Percentiles rank a stretch among this genome's conserved stretches.
Conservation (phyloP, 2,329 filamentous ascomycete species). For the Calonectria multiphialidica region DNA sequence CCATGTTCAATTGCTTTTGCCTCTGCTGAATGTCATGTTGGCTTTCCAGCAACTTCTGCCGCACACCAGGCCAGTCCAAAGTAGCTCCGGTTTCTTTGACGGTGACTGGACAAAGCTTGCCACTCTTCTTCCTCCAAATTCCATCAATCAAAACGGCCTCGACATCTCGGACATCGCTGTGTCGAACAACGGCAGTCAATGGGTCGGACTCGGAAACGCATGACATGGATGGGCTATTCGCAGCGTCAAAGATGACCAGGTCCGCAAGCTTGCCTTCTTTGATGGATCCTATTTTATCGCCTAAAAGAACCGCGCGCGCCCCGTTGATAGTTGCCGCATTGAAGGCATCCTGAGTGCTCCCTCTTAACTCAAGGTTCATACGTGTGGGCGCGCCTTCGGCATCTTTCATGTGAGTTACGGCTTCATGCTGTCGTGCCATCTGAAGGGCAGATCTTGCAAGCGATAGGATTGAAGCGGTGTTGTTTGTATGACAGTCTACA, state of each 20-base stretch:
- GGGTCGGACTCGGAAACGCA: slow-evolving; percentile 22
- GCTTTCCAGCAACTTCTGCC: slow-evolving; percentile 16
- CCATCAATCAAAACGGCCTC: slow-evolving; percentile 22
- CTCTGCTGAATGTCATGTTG: slow-evolving; percentile 16
- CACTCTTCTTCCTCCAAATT: slow-evolving; percentile 21
- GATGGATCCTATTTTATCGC: slow-evolving; percentile 20
- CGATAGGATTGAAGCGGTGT: slow-evolving; percentile 10
- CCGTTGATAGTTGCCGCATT: slow-evolving; percentile 20
- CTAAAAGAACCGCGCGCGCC: slow-evolving; percentile 21
- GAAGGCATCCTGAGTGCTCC: slow-evolving; percentile 18
- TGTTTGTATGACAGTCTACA: slow-evolving; percentile 20
- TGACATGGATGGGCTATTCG: slow-evolving; percentile 5
- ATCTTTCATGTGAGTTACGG: slow-evolving; percentile 1
- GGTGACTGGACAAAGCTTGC: slow-evolving; percentile 13
- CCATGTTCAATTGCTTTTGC: slow-evolving; percentile 17
- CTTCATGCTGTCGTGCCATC: slow-evolving; percentile 17
- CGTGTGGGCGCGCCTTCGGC: slow-evolving; percentile 1
- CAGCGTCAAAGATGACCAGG: slow-evolving; percentile 20
- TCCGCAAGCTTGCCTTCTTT: slow-evolving; percentile 18
- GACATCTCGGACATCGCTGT: slow-evolving; percentile 18
- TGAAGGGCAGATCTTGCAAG: slow-evolving; percentile 18
- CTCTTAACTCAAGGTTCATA: slow-evolving; percentile 15
- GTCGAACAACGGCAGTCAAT: slow-evolving; percentile 12
- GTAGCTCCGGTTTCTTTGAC: slow-evolving; percentile 12
- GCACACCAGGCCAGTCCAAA: slow-evolving; percentile 14